These are phyloP conservation scores for Hypsizygus marmoreus DNA, from an alignment of 768 basidiomycete genomes.

Conservation along the genomic window DNA sequence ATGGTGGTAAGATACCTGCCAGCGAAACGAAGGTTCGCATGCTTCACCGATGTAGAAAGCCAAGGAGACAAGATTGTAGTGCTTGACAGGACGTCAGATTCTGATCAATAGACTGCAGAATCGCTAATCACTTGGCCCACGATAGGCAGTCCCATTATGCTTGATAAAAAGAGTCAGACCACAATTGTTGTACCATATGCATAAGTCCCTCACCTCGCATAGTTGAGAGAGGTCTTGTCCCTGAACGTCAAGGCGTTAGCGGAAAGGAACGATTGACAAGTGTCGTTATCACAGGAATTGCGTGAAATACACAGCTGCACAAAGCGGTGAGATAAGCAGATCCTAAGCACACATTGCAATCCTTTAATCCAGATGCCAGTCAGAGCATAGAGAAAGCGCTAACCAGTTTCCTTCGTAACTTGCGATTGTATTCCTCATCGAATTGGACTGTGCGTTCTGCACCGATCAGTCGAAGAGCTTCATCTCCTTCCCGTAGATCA, in stretches of 20 bases:
- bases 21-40: not conserved
- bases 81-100: conserved; percentile 29
- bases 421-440: conserved; percentile 61
- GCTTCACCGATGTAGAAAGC: conserved; percentile 62
- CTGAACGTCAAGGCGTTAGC: conserved; percentile 27
- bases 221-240: conserved; percentile 71
- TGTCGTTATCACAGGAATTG: conserved; percentile 54
- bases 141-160: conserved; percentile 70
- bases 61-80: conserved; percentile 64
- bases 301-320: conserved; percentile 68
- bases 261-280: not conserved
- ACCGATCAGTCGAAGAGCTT: conserved; percentile 63
- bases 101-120: not conserved
- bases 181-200: too few relatives aligned
- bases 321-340: conserved; percentile 52
- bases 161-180: conserved; percentile 18
- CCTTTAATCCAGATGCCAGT: too few relatives aligned
- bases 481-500: conserved; percentile 51
- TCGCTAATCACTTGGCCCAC: conserved; percentile 48
- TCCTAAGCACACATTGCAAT: conserved; percentile 34
- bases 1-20: not conserved
- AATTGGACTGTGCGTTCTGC: conserved; percentile 50
- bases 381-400: conserved; percentile 17
- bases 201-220: conserved; percentile 56
- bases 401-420: conserved; percentile 61